Evolutionary conservation across 225 moss, liverwort and hornwort species (phyloP).

Genomic region (Straminergon stramineum): DNA sequence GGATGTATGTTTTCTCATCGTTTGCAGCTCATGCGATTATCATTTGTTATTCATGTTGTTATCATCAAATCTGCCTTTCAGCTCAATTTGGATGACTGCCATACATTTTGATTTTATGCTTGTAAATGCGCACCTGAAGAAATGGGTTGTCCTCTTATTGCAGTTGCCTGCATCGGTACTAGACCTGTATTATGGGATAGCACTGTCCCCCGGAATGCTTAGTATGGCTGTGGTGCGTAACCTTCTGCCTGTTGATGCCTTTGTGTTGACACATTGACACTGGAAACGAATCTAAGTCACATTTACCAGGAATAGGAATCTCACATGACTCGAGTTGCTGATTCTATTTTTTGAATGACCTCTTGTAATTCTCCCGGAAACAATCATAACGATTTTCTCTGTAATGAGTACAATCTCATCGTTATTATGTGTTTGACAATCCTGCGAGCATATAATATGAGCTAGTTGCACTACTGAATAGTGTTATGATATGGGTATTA

Average conservation of each 20-base stretch:
- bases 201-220: constrained; percentile 68
- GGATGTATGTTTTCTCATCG: constrained; percentile 49
- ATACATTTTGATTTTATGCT: neutral
- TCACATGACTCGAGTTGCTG: neutral
- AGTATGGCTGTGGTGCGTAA: constrained; percentile 71
- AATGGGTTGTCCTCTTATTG: constrained; percentile 7
- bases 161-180: constrained; percentile 83
- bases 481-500: constrained; percentile 15
- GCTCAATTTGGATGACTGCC: neutral
- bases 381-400: neutral
- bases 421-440: neutral
- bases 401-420: neutral
- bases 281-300: neutral
- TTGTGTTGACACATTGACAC: neutral
- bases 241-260: neutral
- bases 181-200: constrained; percentile 73
- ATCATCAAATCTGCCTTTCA: neutral
- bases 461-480: neutral
- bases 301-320: neutral
- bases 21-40: neutral
- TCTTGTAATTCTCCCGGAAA: neutral
- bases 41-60: neutral
- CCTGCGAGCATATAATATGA: neutral
- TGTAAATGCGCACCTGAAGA: neutral
- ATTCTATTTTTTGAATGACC: neutral